A percentile compares a stretch with the other conserved stretches of the same genome.
These are phyloP conservation scores for Xerocomus potaroensis DNA, from an alignment of 768 basidiomycete species.

Conservation along the genomic window DNA sequence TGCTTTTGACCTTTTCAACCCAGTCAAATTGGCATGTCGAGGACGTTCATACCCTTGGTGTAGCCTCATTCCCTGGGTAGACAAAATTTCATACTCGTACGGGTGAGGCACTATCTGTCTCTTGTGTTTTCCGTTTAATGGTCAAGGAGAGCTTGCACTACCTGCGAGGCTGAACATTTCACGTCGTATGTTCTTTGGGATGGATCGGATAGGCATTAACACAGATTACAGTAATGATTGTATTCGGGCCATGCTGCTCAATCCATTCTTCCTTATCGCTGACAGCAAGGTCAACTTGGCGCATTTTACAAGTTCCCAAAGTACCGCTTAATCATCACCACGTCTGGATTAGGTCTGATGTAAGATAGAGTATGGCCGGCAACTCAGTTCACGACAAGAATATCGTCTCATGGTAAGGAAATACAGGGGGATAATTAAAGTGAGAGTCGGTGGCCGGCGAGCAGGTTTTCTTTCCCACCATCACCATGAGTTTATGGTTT, in stretches of 20 bases:
- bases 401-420: no score
- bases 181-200: conserved; percentile 7
- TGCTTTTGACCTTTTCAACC: conserved; percentile 9
- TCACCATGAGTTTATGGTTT: no score
- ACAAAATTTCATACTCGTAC: conserved; percentile 15
- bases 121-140: background rate
- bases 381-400: no score
- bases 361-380: no score
- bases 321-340: no score
- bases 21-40: conserved; percentile 30
- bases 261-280: no score
- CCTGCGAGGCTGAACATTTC: conserved; percentile 11
- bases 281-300: no score
- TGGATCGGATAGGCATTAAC: background rate
- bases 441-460: no score
- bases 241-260: background rate
- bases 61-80: conserved; percentile 35
- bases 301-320: no score
- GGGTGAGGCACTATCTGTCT: background rate
- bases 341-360: no score
- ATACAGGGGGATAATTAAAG: no score
- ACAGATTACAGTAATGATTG: background rate
- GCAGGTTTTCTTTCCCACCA: no score
- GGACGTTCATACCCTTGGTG: conserved; percentile 12
- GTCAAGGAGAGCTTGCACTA: background rate